Percentiles rank a stretch among this genome's conserved stretches.
These are phyloP conservation scores for Dendrobium chrysotoxum DNA, from an alignment of 106 monocot species.

Conservation along the genomic window DNA sequence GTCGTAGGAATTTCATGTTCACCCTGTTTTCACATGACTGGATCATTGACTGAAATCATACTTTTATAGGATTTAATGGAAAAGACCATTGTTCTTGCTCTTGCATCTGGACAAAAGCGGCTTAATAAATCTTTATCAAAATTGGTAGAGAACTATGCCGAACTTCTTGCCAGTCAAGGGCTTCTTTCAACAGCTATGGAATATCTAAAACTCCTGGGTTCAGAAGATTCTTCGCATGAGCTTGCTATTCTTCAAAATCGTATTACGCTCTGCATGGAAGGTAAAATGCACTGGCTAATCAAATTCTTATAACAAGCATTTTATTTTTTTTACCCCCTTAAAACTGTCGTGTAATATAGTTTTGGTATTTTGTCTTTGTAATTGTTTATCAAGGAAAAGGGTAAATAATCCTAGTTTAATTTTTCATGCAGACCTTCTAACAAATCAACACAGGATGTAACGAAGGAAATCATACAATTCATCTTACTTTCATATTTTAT, in stretches of 20 bases:
- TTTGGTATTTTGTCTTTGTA: neutral
- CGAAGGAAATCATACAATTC: too few species aligned
- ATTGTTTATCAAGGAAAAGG: neutral
- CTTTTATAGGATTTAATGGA: conserved; percentile 89
- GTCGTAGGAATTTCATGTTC: neutral
- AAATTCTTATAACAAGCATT: neutral
- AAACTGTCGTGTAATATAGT: neutral
- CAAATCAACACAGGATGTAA: too few species aligned
- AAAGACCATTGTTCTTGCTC: conserved; percentile 70
- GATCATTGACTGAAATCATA: conserved; percentile 8
- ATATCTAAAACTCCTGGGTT: conserved; percentile 77
- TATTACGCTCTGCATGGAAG: conserved; percentile 52
- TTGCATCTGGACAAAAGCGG: conserved; percentile 75
- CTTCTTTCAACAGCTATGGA: conserved; percentile 93
- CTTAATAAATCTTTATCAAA: conserved; percentile 78
- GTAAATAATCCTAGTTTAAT: neutral
- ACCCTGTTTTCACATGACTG: neutral
- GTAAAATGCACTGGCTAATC: conserved; percentile 8
- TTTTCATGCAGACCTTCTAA: neutral
- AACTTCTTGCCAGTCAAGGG: conserved; percentile 92
- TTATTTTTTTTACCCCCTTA: neutral
- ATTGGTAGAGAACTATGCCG: conserved; percentile 93
- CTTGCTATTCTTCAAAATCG: conserved; percentile 75
- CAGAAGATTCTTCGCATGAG: conserved; percentile 61
- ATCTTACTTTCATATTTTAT: too few species aligned